Evolutionary conservation across 345 rosid species (phyloP).

Genomic region (Aurinia saxatilis): DNA sequence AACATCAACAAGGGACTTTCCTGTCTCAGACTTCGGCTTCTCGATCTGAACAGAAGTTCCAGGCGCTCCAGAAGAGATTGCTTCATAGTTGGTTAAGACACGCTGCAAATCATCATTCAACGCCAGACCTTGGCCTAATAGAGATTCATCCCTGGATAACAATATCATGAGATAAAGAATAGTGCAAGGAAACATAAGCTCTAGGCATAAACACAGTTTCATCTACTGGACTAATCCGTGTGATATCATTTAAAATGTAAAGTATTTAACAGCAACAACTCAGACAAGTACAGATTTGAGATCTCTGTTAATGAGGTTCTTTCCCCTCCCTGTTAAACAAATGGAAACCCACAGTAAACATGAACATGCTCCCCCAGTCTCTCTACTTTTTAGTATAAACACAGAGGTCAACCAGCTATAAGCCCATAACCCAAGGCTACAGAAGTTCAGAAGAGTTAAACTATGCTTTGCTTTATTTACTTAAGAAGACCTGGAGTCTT

Average conservation of each 20-base stretch:
- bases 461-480: neutral
- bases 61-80: constrained; percentile 51
- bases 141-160: constrained; percentile 81
- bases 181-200: constrained; percentile 1
- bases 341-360: neutral
- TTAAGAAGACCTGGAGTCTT: neutral
- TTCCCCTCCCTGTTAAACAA: neutral
- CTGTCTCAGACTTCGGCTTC: constrained; percentile 50
- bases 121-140: constrained; percentile 83
- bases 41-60: constrained; percentile 43
- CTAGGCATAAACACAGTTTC: neutral
- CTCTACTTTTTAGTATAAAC: neutral
- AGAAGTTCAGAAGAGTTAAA: neutral
- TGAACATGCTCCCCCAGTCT: neutral
- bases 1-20: constrained; percentile 48
- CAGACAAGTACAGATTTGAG: neutral
- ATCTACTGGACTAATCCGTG: neutral
- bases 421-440: neutral
- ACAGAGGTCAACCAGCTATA: neutral
- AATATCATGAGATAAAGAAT: neutral
- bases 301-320: neutral
- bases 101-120: constrained; percentile 97
- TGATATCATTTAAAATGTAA: neutral
- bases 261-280: neutral
- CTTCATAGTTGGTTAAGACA: constrained; percentile 79